Percentiles rank a stretch among this genome's conserved stretches.
phyloP scores from a whole-genome alignment of 768 basidiomycete genomes.

The Macrocybe gigantea region DNA sequence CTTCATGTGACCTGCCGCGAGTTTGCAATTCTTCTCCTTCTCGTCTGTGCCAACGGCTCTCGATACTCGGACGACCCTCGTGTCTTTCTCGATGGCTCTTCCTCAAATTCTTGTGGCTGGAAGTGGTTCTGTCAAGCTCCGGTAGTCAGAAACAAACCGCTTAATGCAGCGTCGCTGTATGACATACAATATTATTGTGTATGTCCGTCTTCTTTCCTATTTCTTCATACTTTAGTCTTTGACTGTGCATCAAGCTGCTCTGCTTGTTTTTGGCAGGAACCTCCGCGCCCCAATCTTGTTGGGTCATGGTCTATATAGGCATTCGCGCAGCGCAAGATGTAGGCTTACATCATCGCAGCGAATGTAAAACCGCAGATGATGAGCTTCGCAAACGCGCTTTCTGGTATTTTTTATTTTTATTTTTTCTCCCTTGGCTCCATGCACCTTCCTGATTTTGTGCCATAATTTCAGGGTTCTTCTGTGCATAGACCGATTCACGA shows the following conservation, averaged over 20 bases:
- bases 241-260: constrained; percentile 32
- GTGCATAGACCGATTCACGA: constrained; percentile 44
- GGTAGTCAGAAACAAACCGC: constrained; percentile 50
- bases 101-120: constrained; percentile 52
- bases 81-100: constrained; percentile 29
- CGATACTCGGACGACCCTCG: constrained; percentile 54
- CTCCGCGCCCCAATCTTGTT: constrained; percentile 56
- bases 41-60: constrained; percentile 68
- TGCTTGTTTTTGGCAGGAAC: constrained; percentile 50
- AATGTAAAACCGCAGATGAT: constrained; percentile 43
- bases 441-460: not conserved
- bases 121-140: constrained; percentile 64
- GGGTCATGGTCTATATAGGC: constrained; percentile 66
- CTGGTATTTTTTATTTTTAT: constrained; percentile 30
- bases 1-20: constrained; percentile 42
- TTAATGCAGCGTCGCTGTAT: constrained; percentile 56
- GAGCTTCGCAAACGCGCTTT: constrained; percentile 74
- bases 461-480: constrained; percentile 41
- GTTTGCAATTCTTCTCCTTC: constrained; percentile 56
- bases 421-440: constrained; percentile 8
- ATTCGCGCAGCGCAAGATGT: constrained; percentile 77
- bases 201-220: constrained; percentile 17
- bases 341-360: constrained; percentile 55
- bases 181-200: constrained; percentile 68
- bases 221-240: constrained; percentile 3